These are phyloP conservation scores for Rutstroemia sp. DNA, from an alignment of 2,329 filamentous ascomycete genomes.

Conservation along the genomic window DNA sequence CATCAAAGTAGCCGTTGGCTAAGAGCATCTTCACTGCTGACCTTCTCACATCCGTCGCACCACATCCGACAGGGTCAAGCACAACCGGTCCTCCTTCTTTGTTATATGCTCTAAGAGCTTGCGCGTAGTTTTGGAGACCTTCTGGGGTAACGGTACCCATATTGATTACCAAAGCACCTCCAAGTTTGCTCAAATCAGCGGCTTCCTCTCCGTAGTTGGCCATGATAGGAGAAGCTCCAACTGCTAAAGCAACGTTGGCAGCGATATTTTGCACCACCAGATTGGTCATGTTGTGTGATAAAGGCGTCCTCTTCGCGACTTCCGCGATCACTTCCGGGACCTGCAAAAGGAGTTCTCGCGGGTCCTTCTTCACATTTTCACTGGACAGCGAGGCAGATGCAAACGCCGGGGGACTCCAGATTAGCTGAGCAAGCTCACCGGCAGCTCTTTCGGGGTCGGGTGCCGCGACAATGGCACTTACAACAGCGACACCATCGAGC, in stretches of 20 bases:
- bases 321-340: constrained; percentile 43
- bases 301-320: constrained; percentile 57
- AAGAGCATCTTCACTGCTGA: constrained; percentile 66
- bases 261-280: constrained; percentile 92
- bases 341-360: constrained; percentile 19
- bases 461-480: constrained; percentile 79
- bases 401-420: constrained; percentile 33
- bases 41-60: constrained; percentile 69
- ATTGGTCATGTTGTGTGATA: constrained; percentile 97
- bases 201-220: constrained; percentile 81
- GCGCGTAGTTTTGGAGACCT: constrained; percentile 61
- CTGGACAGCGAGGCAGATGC: constrained; percentile 12
- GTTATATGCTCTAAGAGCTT: constrained; percentile 79
- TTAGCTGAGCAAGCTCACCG: constrained; percentile 46
- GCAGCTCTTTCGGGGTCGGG: constrained; percentile 58
- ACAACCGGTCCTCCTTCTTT: constrained; percentile 65
- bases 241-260: constrained; percentile 77
- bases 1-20: constrained; percentile 66
- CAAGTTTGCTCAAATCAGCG: constrained; percentile 66
- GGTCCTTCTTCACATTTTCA: constrained; percentile 16
- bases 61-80: constrained; percentile 85
- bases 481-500: constrained; percentile 78
- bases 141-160: constrained; percentile 87
- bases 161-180: constrained; percentile 79
- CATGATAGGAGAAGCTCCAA: constrained; percentile 92